Evolutionary conservation across 1,284 basidiomycete genomes (phyloP).

Genomic region (Pseudozyma sp.): DNA sequence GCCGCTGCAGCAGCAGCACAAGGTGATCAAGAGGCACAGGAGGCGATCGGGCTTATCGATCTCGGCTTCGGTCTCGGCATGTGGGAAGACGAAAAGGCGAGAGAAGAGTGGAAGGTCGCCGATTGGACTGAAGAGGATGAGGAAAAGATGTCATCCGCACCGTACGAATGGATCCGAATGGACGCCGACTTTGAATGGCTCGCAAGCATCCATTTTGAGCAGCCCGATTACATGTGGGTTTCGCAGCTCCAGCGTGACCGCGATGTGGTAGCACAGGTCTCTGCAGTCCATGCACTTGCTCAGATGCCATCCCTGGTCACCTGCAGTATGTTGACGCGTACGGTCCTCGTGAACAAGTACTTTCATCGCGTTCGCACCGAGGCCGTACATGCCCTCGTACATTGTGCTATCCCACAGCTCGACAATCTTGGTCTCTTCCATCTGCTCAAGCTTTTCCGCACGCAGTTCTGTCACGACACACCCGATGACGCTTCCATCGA

Average conservation of each 20-base stretch:
- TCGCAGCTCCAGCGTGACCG: slow-evolving; percentile 94
- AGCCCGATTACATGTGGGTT: slow-evolving; percentile 99
- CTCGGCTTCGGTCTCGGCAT: slow-evolving; percentile 94
- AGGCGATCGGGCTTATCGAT: slow-evolving; percentile 93
- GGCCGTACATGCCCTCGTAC: slow-evolving; percentile 85
- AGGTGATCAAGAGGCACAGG: slow-evolving; percentile 77
- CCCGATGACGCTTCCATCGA: slow-evolving; percentile 49
- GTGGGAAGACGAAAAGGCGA: slow-evolving; percentile 84
- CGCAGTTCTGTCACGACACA: slow-evolving; percentile 83
- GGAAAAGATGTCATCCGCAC: slow-evolving; percentile 81
- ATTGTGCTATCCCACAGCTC: slow-evolving; percentile 84
- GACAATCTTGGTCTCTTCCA: slow-evolving; percentile 94
- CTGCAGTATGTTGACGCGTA: slow-evolving; percentile 89
- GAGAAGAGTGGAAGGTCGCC: slow-evolving; percentile 86
- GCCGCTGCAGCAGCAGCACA: slow-evolving; percentile 92
- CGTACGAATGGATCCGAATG: slow-evolving; percentile 99
- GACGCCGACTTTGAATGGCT: slow-evolving; percentile 99
- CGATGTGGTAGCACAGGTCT: slow-evolving; percentile 85
- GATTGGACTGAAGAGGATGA: slow-evolving; percentile 99
- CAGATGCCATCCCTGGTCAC: slow-evolving; percentile 87
- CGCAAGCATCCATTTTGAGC: slow-evolving; percentile 87
- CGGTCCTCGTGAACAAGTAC: slow-evolving; percentile 93
- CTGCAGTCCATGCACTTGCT: slow-evolving; percentile 73
- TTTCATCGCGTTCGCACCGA: slow-evolving; percentile 97
- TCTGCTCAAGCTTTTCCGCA: slow-evolving; percentile 89